Evolutionary conservation across 2,329 filamentous ascomycete species (phyloP), one percentile per base, ranked within the genome.

Genomic region (Cytospora paraplurivora): DNA sequence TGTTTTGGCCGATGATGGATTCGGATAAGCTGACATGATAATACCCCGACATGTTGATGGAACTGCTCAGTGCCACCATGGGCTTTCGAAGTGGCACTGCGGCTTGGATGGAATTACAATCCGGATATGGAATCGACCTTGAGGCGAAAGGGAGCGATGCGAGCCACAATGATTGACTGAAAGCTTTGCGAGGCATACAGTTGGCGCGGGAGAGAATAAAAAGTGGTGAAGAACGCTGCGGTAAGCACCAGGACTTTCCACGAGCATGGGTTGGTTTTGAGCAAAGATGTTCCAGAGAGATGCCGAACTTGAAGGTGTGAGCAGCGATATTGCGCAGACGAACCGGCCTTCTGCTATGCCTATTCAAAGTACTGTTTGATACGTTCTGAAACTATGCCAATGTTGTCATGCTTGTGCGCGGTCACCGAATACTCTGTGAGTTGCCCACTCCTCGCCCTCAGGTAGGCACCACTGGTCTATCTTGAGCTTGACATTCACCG

Each of bases 401-500:
- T 13, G 17, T 17, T 13, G 17, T 41, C 5, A 41, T 7, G 2
- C 4, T 41, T 17, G 15, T 5, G 2, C 17, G 13, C 38, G 7
- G 15, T 41, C 27, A 27, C 27, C 27, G 27, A 27, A 27, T 27
- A 3, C 27, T 27, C 27, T 27, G 27, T 27, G 27, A 27, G 27
- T 27, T 27, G 27, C 27, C 27, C 27, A 4, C 27, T 27, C 27
- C 27, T 4, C 27, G 27, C 27, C 27, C 27, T 27, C 27, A 27
- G 2, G 27, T 27, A 27, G 27, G 27, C 27, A 52, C 7, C 13
- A 19, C 12, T 15, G 7, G 21, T 2, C 44, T 11, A 7, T n/a
- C 19, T 41, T 7, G 41, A 15, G 52, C 12, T 21, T 8, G 15
- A n/a, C 5, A 2, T 6, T 69, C 49, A 73, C 38, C 56, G 71